Conservation (phyloP, 495 filamentous ascomycete species). For the Annulohypoxylon moriforme region DNA sequence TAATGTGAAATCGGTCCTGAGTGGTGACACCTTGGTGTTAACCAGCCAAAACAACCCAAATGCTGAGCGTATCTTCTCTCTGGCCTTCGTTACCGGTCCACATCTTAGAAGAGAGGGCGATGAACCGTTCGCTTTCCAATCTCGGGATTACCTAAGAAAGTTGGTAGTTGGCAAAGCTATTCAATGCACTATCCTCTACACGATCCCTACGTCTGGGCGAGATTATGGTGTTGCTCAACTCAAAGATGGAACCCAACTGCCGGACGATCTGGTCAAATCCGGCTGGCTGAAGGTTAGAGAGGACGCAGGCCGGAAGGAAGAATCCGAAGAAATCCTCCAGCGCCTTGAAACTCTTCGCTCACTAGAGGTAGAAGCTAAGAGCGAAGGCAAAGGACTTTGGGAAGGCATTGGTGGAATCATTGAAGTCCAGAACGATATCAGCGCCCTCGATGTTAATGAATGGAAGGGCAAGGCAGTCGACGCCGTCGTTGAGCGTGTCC, state of each 20-base stretch:
- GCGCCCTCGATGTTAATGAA: constrained; percentile 75
- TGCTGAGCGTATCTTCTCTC: constrained; percentile 82
- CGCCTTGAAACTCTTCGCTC: constrained; percentile 79
- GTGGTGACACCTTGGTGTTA: constrained; percentile 90
- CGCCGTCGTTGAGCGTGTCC: constrained; percentile 82
- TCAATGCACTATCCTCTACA: constrained; percentile 82
- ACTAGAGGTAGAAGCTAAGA: constrained; percentile 83
- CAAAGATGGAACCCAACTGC: constrained; percentile 76
- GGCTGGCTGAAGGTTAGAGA: constrained; percentile 93
- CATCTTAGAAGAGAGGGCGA: constrained; percentile 88
- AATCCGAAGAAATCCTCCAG: constrained; percentile 75
- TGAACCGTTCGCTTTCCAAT: constrained; percentile 91
- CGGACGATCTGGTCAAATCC: constrained; percentile 82
- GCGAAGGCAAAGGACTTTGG: constrained; percentile 84
- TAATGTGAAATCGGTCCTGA: constrained; percentile 92
- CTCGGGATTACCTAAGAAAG: constrained; percentile 88
- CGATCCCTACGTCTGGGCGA: constrained; percentile 82
- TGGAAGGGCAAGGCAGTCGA: constrained; percentile 83
- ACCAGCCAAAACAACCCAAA: constrained; percentile 77
- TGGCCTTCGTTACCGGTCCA: constrained; percentile 92
- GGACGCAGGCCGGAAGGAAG: constrained; percentile 88
- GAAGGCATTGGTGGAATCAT: constrained; percentile 67
- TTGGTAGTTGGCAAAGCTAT: constrained; percentile 86
- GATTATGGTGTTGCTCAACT: constrained; percentile 87
- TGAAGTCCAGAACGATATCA: constrained; percentile 81